These are phyloP conservation scores for Plantago major DNA, from an alignment of 257 asterid species.

Conservation along the genomic window DNA sequence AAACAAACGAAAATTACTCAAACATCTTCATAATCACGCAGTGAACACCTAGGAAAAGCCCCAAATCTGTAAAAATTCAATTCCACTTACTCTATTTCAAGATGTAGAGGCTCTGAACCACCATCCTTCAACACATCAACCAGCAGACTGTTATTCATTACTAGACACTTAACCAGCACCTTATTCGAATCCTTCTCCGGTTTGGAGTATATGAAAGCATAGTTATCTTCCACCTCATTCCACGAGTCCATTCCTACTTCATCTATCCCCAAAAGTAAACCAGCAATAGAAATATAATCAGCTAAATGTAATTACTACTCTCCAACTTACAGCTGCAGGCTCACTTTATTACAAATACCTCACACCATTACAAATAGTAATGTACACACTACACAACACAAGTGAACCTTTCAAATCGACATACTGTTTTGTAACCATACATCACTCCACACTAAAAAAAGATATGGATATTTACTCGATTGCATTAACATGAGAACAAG, in stretches of 20 bases:
- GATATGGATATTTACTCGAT: too few species aligned
- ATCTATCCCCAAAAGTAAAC: slow-evolving; percentile 22
- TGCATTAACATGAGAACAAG: too few species aligned
- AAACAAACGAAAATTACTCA: not conserved
- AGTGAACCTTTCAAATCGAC: too few species aligned
- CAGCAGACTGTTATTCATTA: slow-evolving; percentile 54
- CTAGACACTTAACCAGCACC: slow-evolving; percentile 68
- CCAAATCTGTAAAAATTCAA: not conserved
- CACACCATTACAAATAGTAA: too few species aligned
- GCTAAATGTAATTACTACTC: too few species aligned
- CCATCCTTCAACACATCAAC: slow-evolving; percentile 69
- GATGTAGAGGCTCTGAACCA: slow-evolving; percentile 42
- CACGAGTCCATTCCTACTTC: slow-evolving; percentile 48
- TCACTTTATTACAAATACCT: too few species aligned
- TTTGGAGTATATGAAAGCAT: slow-evolving; percentile 64
- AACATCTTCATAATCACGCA: not conserved
- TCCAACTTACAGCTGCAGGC: too few species aligned
- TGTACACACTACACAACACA: too few species aligned
- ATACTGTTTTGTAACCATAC: too few species aligned
- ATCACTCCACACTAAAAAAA: too few species aligned
- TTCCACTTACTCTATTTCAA: slow-evolving; percentile 35
- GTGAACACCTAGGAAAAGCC: not conserved
- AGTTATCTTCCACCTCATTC: slow-evolving; percentile 61
- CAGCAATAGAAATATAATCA: not conserved
- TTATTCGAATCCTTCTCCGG: slow-evolving; percentile 54